phyloP scores from a whole-genome alignment of 176 grass and related monocot species.

The Carex littledalei region DNA sequence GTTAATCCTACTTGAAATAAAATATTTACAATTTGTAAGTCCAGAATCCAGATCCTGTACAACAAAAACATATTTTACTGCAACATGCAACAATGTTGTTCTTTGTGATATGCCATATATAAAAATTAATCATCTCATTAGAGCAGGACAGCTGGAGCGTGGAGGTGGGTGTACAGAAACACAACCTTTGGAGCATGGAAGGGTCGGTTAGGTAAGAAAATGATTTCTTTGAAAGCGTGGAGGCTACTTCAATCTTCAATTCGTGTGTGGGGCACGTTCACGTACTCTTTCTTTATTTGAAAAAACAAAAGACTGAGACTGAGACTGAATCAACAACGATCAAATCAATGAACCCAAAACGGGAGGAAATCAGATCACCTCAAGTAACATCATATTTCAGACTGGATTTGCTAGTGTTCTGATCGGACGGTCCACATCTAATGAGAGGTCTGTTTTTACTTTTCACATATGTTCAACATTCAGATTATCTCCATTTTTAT shows the following conservation, averaged over 20 bases:
- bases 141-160: not conserved
- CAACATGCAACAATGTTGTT: no score
- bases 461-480: no score
- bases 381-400: no score
- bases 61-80: no score
- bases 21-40: not conserved
- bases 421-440: no score
- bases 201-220: conserved; percentile 8
- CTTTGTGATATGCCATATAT: no score
- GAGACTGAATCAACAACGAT: not conserved
- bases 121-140: no score
- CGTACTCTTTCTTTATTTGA: conserved; percentile 1
- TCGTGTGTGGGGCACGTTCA: conserved; percentile 10
- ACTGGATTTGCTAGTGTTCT: no score
- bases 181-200: conserved; percentile 6
- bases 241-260: not conserved
- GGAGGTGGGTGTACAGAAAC: not conserved
- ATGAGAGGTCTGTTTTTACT: no score
- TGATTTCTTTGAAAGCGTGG: not conserved
- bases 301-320: not conserved
- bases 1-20: not conserved
- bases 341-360: not conserved
- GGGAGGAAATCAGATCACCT: not conserved
- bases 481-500: no score
- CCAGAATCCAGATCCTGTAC: not conserved